Evolutionary conservation across 2,329 filamentous ascomycete species (phyloP).

Genomic region (Trichoderma koningii): DNA sequence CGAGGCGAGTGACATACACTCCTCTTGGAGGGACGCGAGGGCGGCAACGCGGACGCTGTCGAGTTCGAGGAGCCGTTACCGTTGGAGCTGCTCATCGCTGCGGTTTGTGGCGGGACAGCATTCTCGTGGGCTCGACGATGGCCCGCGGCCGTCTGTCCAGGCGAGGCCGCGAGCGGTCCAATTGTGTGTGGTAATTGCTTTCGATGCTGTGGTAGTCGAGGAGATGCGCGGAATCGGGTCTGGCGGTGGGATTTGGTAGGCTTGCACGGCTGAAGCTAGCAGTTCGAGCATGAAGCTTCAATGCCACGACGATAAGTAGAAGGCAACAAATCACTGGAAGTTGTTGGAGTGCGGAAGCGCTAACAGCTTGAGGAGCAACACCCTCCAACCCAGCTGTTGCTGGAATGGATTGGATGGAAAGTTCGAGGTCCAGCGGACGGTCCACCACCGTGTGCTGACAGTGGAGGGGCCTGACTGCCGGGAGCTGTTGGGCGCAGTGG

Average conservation of each 20-base stretch:
- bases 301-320: background rate
- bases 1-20: conserved; percentile 42
- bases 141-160: conserved; percentile 2
- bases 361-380: no score
- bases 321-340: background rate
- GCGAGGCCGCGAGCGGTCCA: background rate
- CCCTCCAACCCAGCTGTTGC: no score
- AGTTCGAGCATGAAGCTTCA: background rate
- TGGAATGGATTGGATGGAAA: no score
- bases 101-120: conserved; percentile 34
- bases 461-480: background rate
- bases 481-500: conserved; percentile 11
- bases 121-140: conserved; percentile 16
- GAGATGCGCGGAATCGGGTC: background rate
- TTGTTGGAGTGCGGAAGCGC: background rate
- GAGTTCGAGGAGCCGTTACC: conserved; percentile 39
- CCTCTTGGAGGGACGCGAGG: conserved; percentile 49
- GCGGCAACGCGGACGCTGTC: conserved; percentile 44
- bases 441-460: no score
- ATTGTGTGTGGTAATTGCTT: background rate
- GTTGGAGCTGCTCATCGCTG: conserved; percentile 45
- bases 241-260: background rate
- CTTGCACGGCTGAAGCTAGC: background rate
- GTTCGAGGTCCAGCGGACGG: background rate
- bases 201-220: background rate